phyloP scores from a whole-genome alignment of 2,329 filamentous ascomycete species.

The Fusarium neocosmosporiellum region DNA sequence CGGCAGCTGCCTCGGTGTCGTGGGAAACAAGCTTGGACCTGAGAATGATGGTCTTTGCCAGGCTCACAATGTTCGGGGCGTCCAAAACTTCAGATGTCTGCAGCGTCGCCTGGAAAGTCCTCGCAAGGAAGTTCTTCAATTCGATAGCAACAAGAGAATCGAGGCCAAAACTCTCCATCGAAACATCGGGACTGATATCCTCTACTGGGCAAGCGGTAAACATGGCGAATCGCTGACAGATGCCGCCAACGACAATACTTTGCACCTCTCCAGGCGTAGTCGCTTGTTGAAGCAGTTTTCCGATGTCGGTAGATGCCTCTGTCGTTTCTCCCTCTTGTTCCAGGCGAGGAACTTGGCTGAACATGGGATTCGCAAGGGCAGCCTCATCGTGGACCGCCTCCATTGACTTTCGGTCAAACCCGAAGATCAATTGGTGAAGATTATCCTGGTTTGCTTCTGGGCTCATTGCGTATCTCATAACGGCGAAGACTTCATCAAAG shows the following conservation, averaged over 20 bases:
- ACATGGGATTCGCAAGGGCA: conserved; percentile 21
- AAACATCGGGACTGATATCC: conserved; percentile 18
- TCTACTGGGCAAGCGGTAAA: conserved; percentile 22
- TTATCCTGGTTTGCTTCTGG: not conserved
- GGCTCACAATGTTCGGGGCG: conserved; percentile 13
- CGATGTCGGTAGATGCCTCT: conserved; percentile 10
- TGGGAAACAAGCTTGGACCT: conserved; percentile 18
- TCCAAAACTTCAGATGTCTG: conserved; percentile 28
- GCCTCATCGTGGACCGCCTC: conserved; percentile 13
- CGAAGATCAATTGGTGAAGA: conserved; percentile 16
- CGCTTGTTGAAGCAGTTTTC: conserved; percentile 18
- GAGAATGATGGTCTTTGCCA: conserved; percentile 18
- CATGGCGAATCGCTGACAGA: conserved; percentile 23
- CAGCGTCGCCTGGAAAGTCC: conserved; percentile 19
- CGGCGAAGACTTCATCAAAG: conserved; percentile 20
- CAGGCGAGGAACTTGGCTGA: conserved; percentile 11
- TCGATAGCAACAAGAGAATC: conserved; percentile 32
- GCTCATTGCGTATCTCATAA: conserved; percentile 20
- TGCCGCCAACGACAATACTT: conserved; percentile 13
- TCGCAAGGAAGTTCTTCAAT: conserved; percentile 28
- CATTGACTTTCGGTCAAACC: conserved; percentile 25
- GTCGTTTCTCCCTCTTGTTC: conserved; percentile 12
- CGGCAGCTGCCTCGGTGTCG: not conserved
- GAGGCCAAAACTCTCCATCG: conserved; percentile 24
- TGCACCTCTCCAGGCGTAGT: conserved; percentile 12